Base-by-base conservation (phyloP, 805 yeast genomes). In the Ogataea trehaloabstinens region DNA sequence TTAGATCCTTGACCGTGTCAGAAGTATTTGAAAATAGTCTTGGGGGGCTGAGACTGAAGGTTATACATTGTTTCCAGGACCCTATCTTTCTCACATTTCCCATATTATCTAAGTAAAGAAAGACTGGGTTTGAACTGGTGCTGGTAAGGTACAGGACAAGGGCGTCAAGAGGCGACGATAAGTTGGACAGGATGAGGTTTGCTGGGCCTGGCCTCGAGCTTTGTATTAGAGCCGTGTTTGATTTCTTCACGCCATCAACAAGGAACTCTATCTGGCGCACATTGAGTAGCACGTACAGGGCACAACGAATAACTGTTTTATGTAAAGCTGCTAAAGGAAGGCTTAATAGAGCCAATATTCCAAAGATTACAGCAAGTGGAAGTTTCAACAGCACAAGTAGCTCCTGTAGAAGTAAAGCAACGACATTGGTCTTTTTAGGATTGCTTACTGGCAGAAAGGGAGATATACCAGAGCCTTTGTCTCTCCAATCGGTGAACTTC, bases 381-480 rank as follows among this genome's bases (percentile, higher is more conserved):
- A 53, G n/a, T 31, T 55, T 60, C 18, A 61, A 20, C 4, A 54
- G 19, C 6, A 58, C 52, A 6, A 48, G 35, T 2, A 51, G 33
- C 20, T 46, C 66, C n/a, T 47, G 46, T 5, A 41, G 12, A 2
- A 43, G 20, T 34, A 36, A 47, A 13, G 21, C 44, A 13, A 35
- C 19, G 2, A 45, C 4, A 12, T 27, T 38, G 5, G 35, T 41
- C 19, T 36, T 24, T 8, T 38, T 37, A 6, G 70, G 56, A 29
- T 57, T 43, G n/a, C 64, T 49, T 0, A 58, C 48, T 1, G 95
- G 95, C 64, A 84, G 67, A 49, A 87, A 88, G 3, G 96, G 96
- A 0, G 95, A 82, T 24, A 89, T 85, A n/a, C 96, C 96, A 1
- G 96, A 89, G 4, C 91, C 93, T 45, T 80, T 85, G 56, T 88